phyloP scores from a whole-genome alignment of 257 asterid species.

The Buddleja alternifolia region DNA sequence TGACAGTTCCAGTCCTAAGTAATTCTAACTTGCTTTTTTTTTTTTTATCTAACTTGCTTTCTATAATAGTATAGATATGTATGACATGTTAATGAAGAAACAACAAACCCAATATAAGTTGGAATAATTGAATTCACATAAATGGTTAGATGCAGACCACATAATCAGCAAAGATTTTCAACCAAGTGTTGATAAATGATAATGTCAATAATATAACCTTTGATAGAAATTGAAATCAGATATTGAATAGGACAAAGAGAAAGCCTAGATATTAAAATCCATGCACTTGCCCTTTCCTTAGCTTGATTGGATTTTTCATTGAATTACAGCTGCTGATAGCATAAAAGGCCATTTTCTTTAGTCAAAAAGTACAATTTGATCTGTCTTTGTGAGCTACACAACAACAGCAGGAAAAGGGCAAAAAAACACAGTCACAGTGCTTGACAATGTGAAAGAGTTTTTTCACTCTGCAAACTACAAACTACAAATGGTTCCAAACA shows the following conservation, averaged over 20 bases:
- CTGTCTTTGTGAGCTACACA: conserved; percentile 30
- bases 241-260: conserved; percentile 29
- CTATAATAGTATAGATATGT: too few relatives aligned
- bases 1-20: too few relatives aligned
- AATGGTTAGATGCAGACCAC: conserved; percentile 24
- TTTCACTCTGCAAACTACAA: conserved; percentile 9
- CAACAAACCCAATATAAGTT: not conserved
- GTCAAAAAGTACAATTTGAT: conserved; percentile 30
- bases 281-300: conserved; percentile 27
- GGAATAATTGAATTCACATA: conserved; percentile 14
- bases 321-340: conserved; percentile 2
- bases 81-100: not conserved
- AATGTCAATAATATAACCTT: conserved; percentile 24
- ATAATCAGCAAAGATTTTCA: not conserved
- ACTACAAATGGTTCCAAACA: conserved; percentile 26
- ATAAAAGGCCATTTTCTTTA: conserved; percentile 20
- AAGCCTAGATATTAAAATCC: conserved; percentile 36
- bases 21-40: too few relatives aligned
- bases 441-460: conserved; percentile 16
- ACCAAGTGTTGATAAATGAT: conserved; percentile 26
- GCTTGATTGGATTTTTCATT: conserved; percentile 37
- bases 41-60: too few relatives aligned
- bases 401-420: conserved; percentile 13
- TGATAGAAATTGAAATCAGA: conserved; percentile 18
- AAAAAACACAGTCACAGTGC: conserved; percentile 8